These are phyloP conservation scores for Cryptosporidium baileyi DNA, from an alignment of 169 alveolate genomes.

Conservation along the genomic window DNA sequence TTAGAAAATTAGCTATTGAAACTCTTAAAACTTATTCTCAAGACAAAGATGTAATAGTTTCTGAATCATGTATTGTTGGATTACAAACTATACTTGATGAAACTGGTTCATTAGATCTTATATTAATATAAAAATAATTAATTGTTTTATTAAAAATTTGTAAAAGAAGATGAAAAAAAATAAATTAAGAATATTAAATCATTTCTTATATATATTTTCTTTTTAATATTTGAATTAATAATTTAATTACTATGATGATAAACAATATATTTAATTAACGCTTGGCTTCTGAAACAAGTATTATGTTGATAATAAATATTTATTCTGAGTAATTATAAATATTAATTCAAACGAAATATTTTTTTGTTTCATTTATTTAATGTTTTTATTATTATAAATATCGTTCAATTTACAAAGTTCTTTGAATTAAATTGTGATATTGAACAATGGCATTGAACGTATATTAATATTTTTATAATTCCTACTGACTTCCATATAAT, in stretches of 20 bases:
- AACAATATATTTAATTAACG: conserved; percentile 59
- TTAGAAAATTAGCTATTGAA: conserved; percentile 46
- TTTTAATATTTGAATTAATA: not conserved
- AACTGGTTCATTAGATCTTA: conserved; percentile 39
- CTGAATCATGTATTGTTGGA: conserved; percentile 80
- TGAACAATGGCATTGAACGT: conserved; percentile 45
- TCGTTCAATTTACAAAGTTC: conserved; percentile 28
- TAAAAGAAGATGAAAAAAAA: too few species aligned
- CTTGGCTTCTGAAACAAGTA: conserved; percentile 61
- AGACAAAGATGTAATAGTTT: conserved; percentile 72
- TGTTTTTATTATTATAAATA: not conserved
- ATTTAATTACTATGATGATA: conserved; percentile 34
- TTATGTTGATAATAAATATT: conserved; percentile 23
- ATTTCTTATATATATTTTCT: too few species aligned
- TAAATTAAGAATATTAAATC: too few species aligned
- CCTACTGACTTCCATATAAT: conserved; percentile 68
- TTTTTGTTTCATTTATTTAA: not conserved
- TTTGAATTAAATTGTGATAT: not conserved
- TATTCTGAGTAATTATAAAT: conserved; percentile 19
- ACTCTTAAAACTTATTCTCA: conserved; percentile 71
- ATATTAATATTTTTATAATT: not conserved
- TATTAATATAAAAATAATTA: not conserved
- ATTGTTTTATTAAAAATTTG: too few species aligned
- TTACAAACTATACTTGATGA: conserved; percentile 77
- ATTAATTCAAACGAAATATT: not conserved